phyloP scores from a whole-genome alignment of 352 stramenopile species.

The Pythium utonaiense region DNA sequence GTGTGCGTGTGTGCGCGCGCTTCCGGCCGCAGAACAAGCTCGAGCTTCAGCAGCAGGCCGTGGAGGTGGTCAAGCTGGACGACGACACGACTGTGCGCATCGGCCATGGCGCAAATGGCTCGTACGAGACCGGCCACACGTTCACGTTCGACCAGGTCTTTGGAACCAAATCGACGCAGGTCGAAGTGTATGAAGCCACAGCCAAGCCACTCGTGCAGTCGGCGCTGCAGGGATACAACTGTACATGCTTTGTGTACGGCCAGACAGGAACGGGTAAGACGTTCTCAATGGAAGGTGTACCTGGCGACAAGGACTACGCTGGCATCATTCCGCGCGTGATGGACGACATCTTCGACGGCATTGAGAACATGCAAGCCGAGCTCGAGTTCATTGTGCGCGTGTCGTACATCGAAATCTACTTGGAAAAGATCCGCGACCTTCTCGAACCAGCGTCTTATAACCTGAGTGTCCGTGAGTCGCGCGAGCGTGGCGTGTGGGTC shows the following conservation, averaged over 20 bases:
- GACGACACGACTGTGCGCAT: constrained; percentile 43
- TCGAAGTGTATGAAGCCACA: constrained; percentile 61
- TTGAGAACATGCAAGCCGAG: too few species aligned
- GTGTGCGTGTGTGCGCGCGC: constrained; percentile 65
- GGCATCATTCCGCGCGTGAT: constrained; percentile 79
- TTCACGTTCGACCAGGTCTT: constrained; percentile 80
- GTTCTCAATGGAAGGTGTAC: constrained; percentile 88
- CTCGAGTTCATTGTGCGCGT: constrained; percentile 88
- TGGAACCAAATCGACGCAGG: constrained; percentile 46
- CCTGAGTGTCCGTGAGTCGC: constrained; percentile 92
- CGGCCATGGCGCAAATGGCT: constrained; percentile 16
- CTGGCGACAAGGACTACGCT: constrained; percentile 54
- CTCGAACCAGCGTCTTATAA: constrained; percentile 90
- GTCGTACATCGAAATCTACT: constrained; percentile 96
- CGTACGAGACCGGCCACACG: constrained; percentile 31
- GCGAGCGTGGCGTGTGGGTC: constrained; percentile 83
- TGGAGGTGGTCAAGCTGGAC: constrained; percentile 55
- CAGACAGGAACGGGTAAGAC: constrained; percentile 91
- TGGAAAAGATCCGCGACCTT: constrained; percentile 93
- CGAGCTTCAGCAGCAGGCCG: constrained; percentile 60
- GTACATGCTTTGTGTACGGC: constrained; percentile 92
- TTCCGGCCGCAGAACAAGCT: constrained; percentile 80
- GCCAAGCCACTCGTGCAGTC: constrained; percentile 60
- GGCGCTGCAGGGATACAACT: constrained; percentile 82
- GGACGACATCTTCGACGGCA: constrained; percentile 72